These are phyloP conservation scores for Kandelia obovata DNA, from an alignment of 345 rosid species.

Conservation along the genomic window DNA sequence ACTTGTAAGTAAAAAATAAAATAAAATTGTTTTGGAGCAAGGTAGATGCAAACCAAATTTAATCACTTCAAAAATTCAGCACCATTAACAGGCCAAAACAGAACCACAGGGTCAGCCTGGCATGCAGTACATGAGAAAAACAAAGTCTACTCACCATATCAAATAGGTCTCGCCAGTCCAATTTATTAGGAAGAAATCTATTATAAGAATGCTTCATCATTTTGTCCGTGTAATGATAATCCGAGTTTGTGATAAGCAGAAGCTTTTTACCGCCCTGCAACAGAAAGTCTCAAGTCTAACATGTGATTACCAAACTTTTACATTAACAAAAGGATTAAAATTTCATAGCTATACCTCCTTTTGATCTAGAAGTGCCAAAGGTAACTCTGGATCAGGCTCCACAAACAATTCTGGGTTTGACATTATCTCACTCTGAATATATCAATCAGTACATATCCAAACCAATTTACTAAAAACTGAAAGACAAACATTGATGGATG, in stretches of 20 bases:
- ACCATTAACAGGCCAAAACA: slow-evolving; percentile 1
- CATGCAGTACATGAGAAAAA: slow-evolving; percentile 6
- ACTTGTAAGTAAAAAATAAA: no score
- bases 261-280: slow-evolving; percentile 93
- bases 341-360: slow-evolving; percentile 63
- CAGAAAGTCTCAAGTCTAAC: slow-evolving; percentile 15
- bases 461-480: neutral
- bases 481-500: neutral
- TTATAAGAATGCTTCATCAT: slow-evolving; percentile 97
- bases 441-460: slow-evolving; percentile 11
- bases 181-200: slow-evolving; percentile 80
- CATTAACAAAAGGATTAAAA: neutral
- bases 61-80: neutral
- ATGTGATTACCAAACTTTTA: slow-evolving; percentile 9
- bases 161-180: slow-evolving; percentile 93
- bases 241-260: slow-evolving; percentile 93
- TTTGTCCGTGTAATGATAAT: slow-evolving; percentile 89
- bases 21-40: no score
- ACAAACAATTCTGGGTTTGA: slow-evolving; percentile 93
- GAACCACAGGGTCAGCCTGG: slow-evolving; percentile 1
- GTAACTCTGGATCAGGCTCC: slow-evolving; percentile 92
- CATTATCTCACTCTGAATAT: slow-evolving; percentile 83
- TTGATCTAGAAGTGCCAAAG: slow-evolving; percentile 88
- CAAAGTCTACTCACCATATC: slow-evolving; percentile 54
- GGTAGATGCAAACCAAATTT: neutral